Evolutionary conservation across 2,329 filamentous ascomycete genomes (phyloP).

Genomic region (Pseudogymnoascus sp.): DNA sequence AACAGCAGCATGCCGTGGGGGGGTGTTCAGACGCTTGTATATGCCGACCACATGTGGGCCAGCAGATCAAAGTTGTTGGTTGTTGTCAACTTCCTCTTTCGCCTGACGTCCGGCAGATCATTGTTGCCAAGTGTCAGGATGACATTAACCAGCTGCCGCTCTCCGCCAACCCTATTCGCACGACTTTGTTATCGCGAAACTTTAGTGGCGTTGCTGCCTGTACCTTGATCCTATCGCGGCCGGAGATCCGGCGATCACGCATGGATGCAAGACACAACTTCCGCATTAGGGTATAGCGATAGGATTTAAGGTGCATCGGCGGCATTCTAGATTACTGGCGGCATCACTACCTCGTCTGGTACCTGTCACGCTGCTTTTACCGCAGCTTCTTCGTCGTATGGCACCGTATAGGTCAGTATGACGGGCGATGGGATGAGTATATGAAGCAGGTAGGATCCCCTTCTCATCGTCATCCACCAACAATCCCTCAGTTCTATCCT

Average conservation of each 20-base stretch:
- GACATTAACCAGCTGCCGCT: neutral
- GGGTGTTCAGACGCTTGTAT: neutral
- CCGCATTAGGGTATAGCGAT: neutral
- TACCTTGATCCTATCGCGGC: neutral
- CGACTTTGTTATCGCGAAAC: neutral
- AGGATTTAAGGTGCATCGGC: conserved; percentile 4
- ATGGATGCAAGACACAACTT: conserved; percentile 6
- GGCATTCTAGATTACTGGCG: neutral
- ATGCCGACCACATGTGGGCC: neutral
- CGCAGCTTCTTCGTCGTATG: neutral
- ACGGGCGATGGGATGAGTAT: neutral
- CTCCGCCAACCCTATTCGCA: conserved; percentile 7
- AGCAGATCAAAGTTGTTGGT: neutral
- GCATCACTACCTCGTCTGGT: neutral
- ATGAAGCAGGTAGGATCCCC: neutral
- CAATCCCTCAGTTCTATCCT: neutral
- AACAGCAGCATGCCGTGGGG: neutral
- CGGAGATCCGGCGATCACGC: neutral
- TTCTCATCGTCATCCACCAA: neutral
- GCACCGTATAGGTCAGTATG: neutral
- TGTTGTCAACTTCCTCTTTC: conserved; percentile 1
- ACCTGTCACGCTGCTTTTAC: neutral
- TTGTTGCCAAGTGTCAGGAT: neutral
- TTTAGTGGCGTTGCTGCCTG: neutral
- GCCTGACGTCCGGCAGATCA: neutral